A percentile compares a stretch with the other conserved stretches of the same genome.
These are phyloP conservation scores for Calonectria crousiana DNA, from an alignment of 2,329 filamentous ascomycete species.

Conservation along the genomic window DNA sequence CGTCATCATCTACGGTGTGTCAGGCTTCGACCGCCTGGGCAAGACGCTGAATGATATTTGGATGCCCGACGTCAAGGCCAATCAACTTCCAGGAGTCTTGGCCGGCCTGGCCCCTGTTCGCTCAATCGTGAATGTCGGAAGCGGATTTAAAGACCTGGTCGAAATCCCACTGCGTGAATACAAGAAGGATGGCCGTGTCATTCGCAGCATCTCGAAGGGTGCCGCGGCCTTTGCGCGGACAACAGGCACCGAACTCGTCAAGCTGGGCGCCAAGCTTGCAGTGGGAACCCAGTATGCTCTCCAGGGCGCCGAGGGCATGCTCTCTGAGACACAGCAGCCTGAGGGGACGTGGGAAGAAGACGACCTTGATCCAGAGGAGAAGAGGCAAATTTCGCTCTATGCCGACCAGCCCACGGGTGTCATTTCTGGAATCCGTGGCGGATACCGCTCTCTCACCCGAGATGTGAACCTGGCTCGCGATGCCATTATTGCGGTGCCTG, in stretches of 20 bases:
- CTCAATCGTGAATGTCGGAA: constrained; percentile 90
- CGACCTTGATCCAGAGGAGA: constrained; percentile 74
- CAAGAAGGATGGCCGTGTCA: constrained; percentile 90
- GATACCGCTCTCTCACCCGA: constrained; percentile 83
- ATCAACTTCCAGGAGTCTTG: constrained; percentile 89
- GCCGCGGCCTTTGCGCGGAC: constrained; percentile 91
- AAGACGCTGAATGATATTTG: constrained; percentile 94
- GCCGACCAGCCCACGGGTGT: constrained; percentile 94
- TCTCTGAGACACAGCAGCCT: constrained; percentile 61
- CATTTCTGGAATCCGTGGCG: constrained; percentile 85
- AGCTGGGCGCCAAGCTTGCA: constrained; percentile 92
- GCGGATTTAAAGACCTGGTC: constrained; percentile 86
- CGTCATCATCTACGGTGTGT: constrained; percentile 92
- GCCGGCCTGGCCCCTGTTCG: constrained; percentile 92
- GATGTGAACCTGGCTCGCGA: constrained; percentile 90
- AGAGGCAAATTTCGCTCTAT: constrained; percentile 88
- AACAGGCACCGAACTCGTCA: constrained; percentile 93
- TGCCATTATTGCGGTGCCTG: constrained; percentile 94
- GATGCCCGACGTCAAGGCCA: constrained; percentile 91
- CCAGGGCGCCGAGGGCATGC: constrained; percentile 86
- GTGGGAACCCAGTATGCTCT: constrained; percentile 95
- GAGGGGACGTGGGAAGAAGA: constrained; percentile 68
- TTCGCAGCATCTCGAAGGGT: constrained; percentile 93
- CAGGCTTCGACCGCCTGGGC: constrained; percentile 90
- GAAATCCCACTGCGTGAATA: constrained; percentile 94